Percentiles rank a stretch among this genome's conserved stretches.
Evolutionary conservation across 306 rosid species (phyloP).

Genomic region (Vigna unguiculata): DNA sequence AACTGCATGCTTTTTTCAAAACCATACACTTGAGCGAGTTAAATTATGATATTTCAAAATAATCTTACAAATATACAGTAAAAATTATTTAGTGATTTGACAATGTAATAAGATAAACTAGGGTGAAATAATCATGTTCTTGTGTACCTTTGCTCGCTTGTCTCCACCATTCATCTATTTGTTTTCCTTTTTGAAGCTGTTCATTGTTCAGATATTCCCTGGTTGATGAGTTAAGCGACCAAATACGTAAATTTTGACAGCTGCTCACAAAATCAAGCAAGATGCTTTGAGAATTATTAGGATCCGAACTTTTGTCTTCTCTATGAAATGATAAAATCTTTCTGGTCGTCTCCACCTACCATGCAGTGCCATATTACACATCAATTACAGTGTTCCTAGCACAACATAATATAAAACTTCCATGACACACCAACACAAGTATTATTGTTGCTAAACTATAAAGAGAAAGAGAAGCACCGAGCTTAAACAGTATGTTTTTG

Average conservation of each 20-base stretch:
- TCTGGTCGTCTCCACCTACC: slow-evolving; percentile 92
- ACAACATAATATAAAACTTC: slow-evolving; percentile 18
- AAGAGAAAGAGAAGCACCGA: too few relatives aligned
- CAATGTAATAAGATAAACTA: slow-evolving; percentile 35
- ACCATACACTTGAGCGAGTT: background rate
- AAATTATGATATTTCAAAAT: slow-evolving; percentile 11
- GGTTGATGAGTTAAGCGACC: slow-evolving; percentile 91
- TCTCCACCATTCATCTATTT: slow-evolving; percentile 99
- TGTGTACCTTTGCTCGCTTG: slow-evolving; percentile 90
- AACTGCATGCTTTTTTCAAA: slow-evolving; percentile 19
- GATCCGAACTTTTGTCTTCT: slow-evolving; percentile 91
- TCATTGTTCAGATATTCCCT: slow-evolving; percentile 94
- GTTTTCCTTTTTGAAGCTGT: slow-evolving; percentile 98
- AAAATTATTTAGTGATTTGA: slow-evolving; percentile 30
- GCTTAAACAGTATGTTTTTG: too few relatives aligned
- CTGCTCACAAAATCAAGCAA: slow-evolving; percentile 95
- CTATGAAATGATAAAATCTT: slow-evolving; percentile 92
- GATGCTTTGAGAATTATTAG: slow-evolving; percentile 87
- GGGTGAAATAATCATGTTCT: slow-evolving; percentile 33
- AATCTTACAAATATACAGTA: slow-evolving; percentile 30
- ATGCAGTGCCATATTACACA: slow-evolving; percentile 42
- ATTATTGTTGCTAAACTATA: background rate
- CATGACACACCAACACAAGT: slow-evolving; percentile 37
- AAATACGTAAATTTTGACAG: slow-evolving; percentile 97
- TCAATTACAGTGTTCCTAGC: slow-evolving; percentile 13